phyloP scores from a whole-genome alignment of 1,284 basidiomycete genomes.

The Heterobasidion occidentale region DNA sequence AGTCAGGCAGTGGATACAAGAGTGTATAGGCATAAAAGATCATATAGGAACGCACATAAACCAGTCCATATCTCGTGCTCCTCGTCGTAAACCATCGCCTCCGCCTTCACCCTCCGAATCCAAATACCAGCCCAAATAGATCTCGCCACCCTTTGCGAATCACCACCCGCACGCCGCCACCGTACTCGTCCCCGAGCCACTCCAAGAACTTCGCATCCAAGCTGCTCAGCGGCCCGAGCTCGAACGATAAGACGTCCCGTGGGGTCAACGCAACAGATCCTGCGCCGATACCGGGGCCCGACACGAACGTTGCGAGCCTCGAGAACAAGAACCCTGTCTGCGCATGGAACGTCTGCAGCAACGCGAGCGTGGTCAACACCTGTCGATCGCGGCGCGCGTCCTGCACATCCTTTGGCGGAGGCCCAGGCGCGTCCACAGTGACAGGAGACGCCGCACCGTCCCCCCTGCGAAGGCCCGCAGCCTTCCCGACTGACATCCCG shows the following conservation, averaged over 20 bases:
- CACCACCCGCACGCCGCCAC: constrained; percentile 28
- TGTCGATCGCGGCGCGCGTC: constrained; percentile 32
- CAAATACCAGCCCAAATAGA: constrained; percentile 36
- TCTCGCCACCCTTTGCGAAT: constrained; percentile 45
- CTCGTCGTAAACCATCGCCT: not conserved
- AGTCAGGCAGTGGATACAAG: not conserved
- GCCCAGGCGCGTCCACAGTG: not conserved
- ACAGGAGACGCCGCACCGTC: not conserved
- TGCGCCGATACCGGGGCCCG: constrained; percentile 12
- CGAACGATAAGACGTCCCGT: constrained; percentile 57
- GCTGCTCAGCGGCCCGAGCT: constrained; percentile 62
- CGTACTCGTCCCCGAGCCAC: constrained; percentile 64
- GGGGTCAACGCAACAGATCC: constrained; percentile 33
- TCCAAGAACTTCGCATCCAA: constrained; percentile 64
- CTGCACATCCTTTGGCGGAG: constrained; percentile 7
- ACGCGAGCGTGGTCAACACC: constrained; percentile 52
- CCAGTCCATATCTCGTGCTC: not conserved
- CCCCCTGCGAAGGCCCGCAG: constrained; percentile 9
- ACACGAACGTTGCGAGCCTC: constrained; percentile 42
- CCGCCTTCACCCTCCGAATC: constrained; percentile 18
- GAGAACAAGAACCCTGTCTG: constrained; percentile 63
- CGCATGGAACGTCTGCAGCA: constrained; percentile 67
- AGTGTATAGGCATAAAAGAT: not conserved
- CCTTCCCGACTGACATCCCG: constrained; percentile 17
- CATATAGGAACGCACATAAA: not conserved